Evolutionary conservation across 116 monocot genomes (phyloP).

Genomic region (Thalassia testudinum): DNA sequence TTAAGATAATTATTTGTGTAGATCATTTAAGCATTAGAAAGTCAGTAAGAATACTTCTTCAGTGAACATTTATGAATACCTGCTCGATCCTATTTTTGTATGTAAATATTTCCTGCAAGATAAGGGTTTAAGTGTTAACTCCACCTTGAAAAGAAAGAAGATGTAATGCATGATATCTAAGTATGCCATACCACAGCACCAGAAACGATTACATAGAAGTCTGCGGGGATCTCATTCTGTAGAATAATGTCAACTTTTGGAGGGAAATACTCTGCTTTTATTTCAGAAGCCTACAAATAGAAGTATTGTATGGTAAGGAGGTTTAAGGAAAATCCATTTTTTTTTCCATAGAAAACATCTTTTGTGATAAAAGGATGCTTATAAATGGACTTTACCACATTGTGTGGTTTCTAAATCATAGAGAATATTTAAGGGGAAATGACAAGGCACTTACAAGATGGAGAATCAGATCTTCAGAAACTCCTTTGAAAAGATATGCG

Average conservation of each 20-base stretch:
- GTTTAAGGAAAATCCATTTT: neutral
- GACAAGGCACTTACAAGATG: conserved; percentile 28
- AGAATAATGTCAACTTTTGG: conserved; percentile 58
- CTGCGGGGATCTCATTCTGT: conserved; percentile 48
- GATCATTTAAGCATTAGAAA: no score
- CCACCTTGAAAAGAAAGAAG: neutral
- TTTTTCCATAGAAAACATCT: neutral
- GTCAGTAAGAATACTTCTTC: no score
- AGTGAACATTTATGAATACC: conserved; percentile 24
- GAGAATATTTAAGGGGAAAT: no score
- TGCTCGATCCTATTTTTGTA: conserved; percentile 38
- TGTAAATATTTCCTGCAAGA: conserved; percentile 43
- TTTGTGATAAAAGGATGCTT: no score
- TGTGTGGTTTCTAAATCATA: no score
- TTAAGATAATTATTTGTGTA: no score
- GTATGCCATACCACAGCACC: conserved; percentile 41
- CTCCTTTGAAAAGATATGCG: conserved; percentile 41
- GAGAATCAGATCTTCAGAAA: conserved; percentile 27
- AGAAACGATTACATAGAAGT: conserved; percentile 55
- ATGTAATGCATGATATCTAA: neutral
- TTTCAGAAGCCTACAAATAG: conserved; percentile 32
- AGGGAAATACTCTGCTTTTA: conserved; percentile 61
- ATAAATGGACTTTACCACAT: neutral
- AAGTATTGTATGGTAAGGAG: neutral
- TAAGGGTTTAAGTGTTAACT: neutral